Evolutionary conservation across 1,284 basidiomycete genomes (phyloP).

Genomic region (Leucoagaricus sp.): DNA sequence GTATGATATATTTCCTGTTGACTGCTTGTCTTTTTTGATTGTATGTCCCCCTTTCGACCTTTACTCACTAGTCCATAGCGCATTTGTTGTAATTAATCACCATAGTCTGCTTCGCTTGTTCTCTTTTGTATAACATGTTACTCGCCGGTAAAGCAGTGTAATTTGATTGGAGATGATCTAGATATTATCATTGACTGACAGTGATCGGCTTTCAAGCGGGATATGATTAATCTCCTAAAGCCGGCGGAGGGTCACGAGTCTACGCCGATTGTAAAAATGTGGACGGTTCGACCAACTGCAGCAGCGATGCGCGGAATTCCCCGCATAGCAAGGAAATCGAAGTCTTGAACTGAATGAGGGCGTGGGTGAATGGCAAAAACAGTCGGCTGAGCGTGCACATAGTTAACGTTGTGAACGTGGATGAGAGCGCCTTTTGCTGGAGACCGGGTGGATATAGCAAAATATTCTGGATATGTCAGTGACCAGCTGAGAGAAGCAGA

Average conservation of each 20-base stretch:
- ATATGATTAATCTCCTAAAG: conserved; percentile 9
- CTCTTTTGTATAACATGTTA: conserved; percentile 7
- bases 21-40: conserved; percentile 4
- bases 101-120: background rate
- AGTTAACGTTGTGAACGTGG: conserved; percentile 65
- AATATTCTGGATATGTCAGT: conserved; percentile 70
- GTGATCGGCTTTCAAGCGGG: conserved; percentile 11
- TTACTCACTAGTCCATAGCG: background rate
- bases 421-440: conserved; percentile 63
- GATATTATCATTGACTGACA: background rate
- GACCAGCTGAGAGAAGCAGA: conserved; percentile 50
- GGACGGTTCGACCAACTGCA: conserved; percentile 59
- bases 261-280: conserved; percentile 50
- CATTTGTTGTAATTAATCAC: conserved; percentile 10
- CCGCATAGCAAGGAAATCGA: conserved; percentile 66
- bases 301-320: conserved; percentile 66
- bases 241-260: conserved; percentile 35
- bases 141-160: background rate
- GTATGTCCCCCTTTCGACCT: background rate
- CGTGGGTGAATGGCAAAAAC: conserved; percentile 55
- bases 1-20: background rate
- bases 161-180: background rate
- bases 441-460: conserved; percentile 67
- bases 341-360: conserved; percentile 68
- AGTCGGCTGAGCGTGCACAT: conserved; percentile 63